Evolutionary conservation across 164 flowering plant species (phyloP), one percentile per base, ranked within the genome.

Genomic region (Saururus chinensis): DNA sequence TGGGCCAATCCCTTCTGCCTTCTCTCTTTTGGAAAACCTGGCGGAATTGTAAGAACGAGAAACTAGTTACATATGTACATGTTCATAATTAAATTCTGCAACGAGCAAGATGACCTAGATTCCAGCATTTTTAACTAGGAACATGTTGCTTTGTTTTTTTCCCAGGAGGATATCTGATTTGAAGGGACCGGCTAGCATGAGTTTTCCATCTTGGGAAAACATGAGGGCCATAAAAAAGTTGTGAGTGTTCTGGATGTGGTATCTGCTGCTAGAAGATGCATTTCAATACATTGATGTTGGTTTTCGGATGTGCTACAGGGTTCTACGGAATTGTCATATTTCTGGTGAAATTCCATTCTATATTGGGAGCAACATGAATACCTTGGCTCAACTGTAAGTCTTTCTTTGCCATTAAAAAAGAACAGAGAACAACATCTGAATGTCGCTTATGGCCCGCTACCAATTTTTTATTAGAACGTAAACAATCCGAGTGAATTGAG

Each of bases 161-260:
- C 66, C 52, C 83, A 87, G 91, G 89, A 78, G 82, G 72, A 84
- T 87, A 13, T 78, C 80, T 73, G 89, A 87, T 72, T 64, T 85
- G 55, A 79, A 69, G 45, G 91, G 89, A 60, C n/a, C n/a, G n/a
- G 53, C 75, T 10, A 74, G 54, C 35, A 56, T 64, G 7, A 0
- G 57, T 60, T 85, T 85, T 66, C 91, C 91, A 20, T 69, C 53
- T 23, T 68, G 85, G 21, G 59, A 51, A 16, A 79, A 67, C 52
- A 73, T 73, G 71, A 71, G 68, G 60, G 66, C 56, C 67, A 21
- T 84, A 56, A 42, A 3, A 24, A 76, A 60, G 58, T 63, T 86
- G 96, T 86, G 77, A 60, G 92, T 75, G 14, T 45, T 12, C 7
- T 45, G 49, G 49, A 45, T 45, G 17, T 45, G 37, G 37, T 6